Evolutionary conservation across 2,329 filamentous ascomycete genomes (phyloP), one percentile per base, ranked within the genome.

Genomic region (Nigrograna mackinnonii): DNA sequence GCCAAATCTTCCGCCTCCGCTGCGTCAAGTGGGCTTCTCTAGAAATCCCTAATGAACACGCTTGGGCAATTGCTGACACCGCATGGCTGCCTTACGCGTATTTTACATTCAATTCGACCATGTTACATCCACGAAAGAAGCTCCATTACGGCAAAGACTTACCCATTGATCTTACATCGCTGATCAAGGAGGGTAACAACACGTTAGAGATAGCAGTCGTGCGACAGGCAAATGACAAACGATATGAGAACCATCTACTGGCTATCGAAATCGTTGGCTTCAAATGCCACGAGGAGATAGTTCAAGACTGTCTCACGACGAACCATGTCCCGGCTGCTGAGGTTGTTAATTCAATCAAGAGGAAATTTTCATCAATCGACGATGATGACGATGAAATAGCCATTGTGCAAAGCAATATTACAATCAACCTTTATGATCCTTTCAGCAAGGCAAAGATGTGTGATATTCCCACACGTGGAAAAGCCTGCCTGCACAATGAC

Each of bases 131-230:
- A 13, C 80, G 86, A 30, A 80, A 86, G 20, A 89, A 88, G 55
- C 65, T 81, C 1, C 85, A 94, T 47, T 80, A 91, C 57, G 85
- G 84, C 9, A 88, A 85, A 53, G 88, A 95, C 54, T 67, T 90
- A 6, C 85, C 91, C 0, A 73, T 88, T 5, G 89, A 96, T 52
- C 71, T 96, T 18, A 91, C 89, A 2, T 47, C 63, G 1, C 64
- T 80, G 16, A 52, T 95, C 4, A 62, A 57, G 6, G 52, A 68
- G 13, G 89, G 88, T 0, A 58, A 63, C 5, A 95, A 96, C 56
- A 63, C 57, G 0, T 60, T 95, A 3, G 70, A 75, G 4, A 62
- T 91, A 5, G 47, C 56, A 3, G 42, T 67, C 13, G 41, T 66
- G 39, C 37, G 55, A 13, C 22, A 40, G 6, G 40, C 58, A 31